Evolutionary conservation across 257 asterid species (phyloP).

Genomic region (Solanum rostratum): DNA sequence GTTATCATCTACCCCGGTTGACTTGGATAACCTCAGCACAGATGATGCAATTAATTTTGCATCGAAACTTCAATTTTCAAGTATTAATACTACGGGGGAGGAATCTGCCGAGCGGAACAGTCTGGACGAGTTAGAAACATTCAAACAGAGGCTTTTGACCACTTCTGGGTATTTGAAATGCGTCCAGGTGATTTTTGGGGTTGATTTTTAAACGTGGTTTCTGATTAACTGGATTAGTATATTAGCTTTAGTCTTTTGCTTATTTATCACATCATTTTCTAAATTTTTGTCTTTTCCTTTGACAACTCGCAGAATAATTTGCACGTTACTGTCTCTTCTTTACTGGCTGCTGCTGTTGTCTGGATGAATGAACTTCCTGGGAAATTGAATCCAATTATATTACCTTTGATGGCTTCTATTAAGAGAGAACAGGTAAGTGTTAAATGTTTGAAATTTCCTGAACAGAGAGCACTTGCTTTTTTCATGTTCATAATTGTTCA

Average conservation of each 20-base stretch:
- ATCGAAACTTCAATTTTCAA: slow-evolving; percentile 44
- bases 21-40: slow-evolving; percentile 58
- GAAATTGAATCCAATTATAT: slow-evolving; percentile 78
- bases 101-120: slow-evolving; percentile 46
- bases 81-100: slow-evolving; percentile 27
- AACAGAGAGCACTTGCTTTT: background rate
- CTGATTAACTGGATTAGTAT: background rate
- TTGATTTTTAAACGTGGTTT: background rate
- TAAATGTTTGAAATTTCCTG: background rate
- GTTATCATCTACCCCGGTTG: slow-evolving; percentile 38
- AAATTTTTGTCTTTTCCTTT: background rate
- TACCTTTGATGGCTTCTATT: slow-evolving; percentile 90
- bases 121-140: slow-evolving; percentile 75
- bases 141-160: slow-evolving; percentile 75
- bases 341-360: slow-evolving; percentile 89
- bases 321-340: slow-evolving; percentile 86
- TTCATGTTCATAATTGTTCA: slow-evolving; percentile 13
- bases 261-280: background rate
- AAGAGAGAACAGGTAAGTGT: slow-evolving; percentile 83
- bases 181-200: slow-evolving; percentile 57
- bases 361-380: slow-evolving; percentile 96
- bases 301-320: slow-evolving; percentile 53
- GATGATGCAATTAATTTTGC: slow-evolving; percentile 85
- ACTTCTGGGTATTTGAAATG: slow-evolving; percentile 96
- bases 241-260: background rate